Evolutionary conservation across 306 rosid genomes (phyloP), one percentile per base, ranked within the genome.

Genomic region (Dryas octopetala): DNA sequence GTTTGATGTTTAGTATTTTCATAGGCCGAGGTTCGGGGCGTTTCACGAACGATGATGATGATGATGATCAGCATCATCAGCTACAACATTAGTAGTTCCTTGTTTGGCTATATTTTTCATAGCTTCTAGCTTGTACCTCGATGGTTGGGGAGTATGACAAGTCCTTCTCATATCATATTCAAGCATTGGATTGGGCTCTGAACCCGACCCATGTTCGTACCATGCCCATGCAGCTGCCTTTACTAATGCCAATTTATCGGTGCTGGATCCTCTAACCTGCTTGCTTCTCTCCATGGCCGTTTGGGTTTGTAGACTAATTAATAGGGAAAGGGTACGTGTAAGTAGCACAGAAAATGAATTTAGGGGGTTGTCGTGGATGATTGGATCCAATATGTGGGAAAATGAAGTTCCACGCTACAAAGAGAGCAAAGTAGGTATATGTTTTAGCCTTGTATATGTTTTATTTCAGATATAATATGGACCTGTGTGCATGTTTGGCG

Each of bases 191-290:
- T 83, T 83, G 23, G 74, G 77, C n/a, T 88, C 89, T 9, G 87
- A 83, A 38, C 80, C 86, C 0, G 93, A 83, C 41, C 92, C 84
- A 48, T 69, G 98, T 54, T 86, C 84, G 82, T 79, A 62, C 98
- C 98, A 89, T 4, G 97, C 97, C 98, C 98, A 90, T 45, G 98
- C 98, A 41, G 98, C 98, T 0, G 95, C 96, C 75, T 83, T 91
- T 5, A 83, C 89, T 13, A 75, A 26, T 2, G 74, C 81, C 66
- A 76, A 76, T 7, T 80, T 78, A 15, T 87, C 71, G 4, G 49
- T 45, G 43, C 61, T 4, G 71, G 49, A 0, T 23, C 72, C n/a
- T 9, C 76, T 64, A 13, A 49, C 53, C 10, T 66, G 78, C 15
- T 81, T 87, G 6, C 28, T 81, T 68, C 78, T 84, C 46, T 83